Conservation (phyloP, 2,329 filamentous ascomycete genomes). For the Ceratocystis colombiana region DNA sequence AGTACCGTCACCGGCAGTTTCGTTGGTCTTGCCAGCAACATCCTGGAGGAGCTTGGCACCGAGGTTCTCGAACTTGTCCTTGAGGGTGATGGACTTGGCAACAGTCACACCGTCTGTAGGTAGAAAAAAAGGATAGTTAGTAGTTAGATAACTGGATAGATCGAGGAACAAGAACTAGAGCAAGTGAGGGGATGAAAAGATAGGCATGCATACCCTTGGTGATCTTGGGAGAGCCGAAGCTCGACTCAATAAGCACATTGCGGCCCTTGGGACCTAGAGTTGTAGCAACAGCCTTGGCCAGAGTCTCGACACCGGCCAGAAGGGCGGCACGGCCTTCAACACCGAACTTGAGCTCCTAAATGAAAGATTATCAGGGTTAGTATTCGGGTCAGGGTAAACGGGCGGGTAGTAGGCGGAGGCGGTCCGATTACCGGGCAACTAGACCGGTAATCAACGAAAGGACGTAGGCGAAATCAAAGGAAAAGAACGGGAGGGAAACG, state of each 20-base stretch:
- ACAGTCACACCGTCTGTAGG: constrained; percentile 71
- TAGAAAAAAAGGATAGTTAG: constrained; percentile 27
- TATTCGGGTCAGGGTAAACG: not conserved
- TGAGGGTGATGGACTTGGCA: constrained; percentile 76
- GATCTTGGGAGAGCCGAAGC: constrained; percentile 98
- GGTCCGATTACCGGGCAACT: not conserved
- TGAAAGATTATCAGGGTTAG: constrained; percentile 14
- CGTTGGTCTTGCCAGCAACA: constrained; percentile 98
- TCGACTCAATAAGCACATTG: constrained; percentile 96
- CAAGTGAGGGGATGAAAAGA: too few relatives aligned
- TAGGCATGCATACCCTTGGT: constrained; percentile 67
- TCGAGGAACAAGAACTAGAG: constrained; percentile 9
- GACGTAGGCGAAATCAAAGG: too few relatives aligned
- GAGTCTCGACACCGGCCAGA: constrained; percentile 88
- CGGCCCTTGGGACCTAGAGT: constrained; percentile 96
- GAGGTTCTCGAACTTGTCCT: constrained; percentile 99
- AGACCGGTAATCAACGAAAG: not conserved
- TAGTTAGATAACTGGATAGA: constrained; percentile 8
- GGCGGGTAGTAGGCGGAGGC: not conserved
- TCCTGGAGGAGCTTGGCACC: constrained; percentile 94
- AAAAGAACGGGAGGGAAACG: not conserved
- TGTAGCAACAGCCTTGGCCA: constrained; percentile 90
- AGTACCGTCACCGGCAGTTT: constrained; percentile 95
- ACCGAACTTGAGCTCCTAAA: constrained; percentile 92
- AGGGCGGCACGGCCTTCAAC: constrained; percentile 85